phyloP scores from a whole-genome alignment of 2,329 filamentous ascomycete species.

The Diplodia scrobiculata region DNA sequence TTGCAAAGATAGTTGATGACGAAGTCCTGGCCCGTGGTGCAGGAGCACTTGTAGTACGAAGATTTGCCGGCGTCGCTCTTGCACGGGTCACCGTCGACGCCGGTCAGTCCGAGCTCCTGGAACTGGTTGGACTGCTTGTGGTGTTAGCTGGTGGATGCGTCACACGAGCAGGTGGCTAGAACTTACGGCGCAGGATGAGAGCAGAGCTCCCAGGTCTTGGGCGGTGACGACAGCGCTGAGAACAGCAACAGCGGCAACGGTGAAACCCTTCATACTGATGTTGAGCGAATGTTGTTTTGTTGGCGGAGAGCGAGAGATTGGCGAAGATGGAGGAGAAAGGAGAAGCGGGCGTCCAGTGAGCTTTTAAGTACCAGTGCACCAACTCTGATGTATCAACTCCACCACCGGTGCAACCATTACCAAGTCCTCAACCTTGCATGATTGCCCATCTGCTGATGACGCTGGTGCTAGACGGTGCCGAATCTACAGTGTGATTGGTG shows the following conservation, averaged over 20 bases:
- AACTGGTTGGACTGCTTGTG: conserved; percentile 15
- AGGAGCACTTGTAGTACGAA: conserved; percentile 27
- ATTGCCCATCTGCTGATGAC: not conserved
- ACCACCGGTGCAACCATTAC: not conserved
- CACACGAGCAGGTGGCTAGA: not conserved
- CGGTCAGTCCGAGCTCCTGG: conserved; percentile 18
- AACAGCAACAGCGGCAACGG: conserved; percentile 1
- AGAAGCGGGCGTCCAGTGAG: not conserved
- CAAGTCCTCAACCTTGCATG: not conserved
- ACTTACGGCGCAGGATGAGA: conserved; percentile 20
- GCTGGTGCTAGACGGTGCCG: not conserved
- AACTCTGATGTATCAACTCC: not conserved
- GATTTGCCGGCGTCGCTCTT: conserved; percentile 20
- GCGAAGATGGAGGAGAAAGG: not conserved
- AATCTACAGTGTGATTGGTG: not conserved
- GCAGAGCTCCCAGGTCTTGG: conserved; percentile 19
- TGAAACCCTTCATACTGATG: conserved; percentile 21
- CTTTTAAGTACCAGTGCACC: not conserved
- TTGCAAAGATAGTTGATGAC: conserved; percentile 20
- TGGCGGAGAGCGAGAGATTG: not conserved
- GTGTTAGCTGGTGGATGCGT: not conserved
- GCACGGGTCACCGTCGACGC: conserved; percentile 25
- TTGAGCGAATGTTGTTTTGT: not conserved
- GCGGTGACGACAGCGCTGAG: conserved; percentile 16
- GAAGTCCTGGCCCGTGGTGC: conserved; percentile 18